Conservation (phyloP, 495 filamentous ascomycete genomes). For the Xylaria grammica region DNA sequence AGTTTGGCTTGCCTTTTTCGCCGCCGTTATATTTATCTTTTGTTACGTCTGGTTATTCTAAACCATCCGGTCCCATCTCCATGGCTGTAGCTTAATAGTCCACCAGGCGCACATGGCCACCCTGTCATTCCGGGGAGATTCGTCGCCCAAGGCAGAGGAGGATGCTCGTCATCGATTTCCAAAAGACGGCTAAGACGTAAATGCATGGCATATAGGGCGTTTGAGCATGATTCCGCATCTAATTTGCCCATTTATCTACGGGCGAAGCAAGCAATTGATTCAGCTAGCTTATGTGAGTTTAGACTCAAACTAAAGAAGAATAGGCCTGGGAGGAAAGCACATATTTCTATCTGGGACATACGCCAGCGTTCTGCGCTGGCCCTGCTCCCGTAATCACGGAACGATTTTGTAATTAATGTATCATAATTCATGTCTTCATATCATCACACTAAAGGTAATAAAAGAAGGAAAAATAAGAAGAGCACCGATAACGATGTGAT, state of each 20-base stretch:
- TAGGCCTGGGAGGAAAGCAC: neutral
- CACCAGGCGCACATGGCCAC: neutral
- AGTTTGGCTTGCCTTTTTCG: conserved; percentile 89
- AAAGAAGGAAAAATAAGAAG: conserved; percentile 18
- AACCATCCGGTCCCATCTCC: conserved; percentile 6
- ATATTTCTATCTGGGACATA: neutral
- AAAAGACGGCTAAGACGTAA: conserved; percentile 12
- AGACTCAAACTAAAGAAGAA: neutral
- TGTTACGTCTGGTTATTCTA: conserved; percentile 89
- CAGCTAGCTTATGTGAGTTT: neutral
- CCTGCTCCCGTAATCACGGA: conserved; percentile 22
- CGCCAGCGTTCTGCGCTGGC: neutral
- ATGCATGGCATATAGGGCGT: conserved; percentile 35
- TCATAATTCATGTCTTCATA: conserved; percentile 33
- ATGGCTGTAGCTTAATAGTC: neutral
- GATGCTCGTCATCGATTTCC: conserved; percentile 11
- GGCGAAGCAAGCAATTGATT: conserved; percentile 2
- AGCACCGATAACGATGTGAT: conserved; percentile 7
- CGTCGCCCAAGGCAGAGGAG: no score
- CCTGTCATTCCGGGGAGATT: no score
- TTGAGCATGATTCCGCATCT: conserved; percentile 25
- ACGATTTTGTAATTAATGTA: conserved; percentile 37
- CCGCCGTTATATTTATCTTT: conserved; percentile 78
- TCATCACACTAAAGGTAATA: conserved; percentile 14
- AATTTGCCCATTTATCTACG: neutral